Evolutionary conservation across 169 alveolate species (phyloP).

Genomic region (Plasmodium vinckei): DNA sequence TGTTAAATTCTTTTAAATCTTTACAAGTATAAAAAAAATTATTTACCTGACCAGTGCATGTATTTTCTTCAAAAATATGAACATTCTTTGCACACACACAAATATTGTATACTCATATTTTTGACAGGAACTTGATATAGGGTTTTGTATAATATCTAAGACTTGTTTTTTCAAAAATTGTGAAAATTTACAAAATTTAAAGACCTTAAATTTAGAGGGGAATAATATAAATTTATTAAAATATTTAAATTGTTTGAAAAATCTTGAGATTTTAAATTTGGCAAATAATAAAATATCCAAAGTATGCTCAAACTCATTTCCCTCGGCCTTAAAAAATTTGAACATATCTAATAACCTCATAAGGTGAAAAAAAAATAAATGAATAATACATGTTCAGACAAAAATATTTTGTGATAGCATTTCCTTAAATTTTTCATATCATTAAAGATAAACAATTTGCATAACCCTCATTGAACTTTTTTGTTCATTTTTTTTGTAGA

Average conservation of each 20-base stretch:
- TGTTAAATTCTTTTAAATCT: slow-evolving; percentile 18
- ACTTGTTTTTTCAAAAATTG: slow-evolving; percentile 42
- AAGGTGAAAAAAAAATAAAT: slow-evolving; percentile 25
- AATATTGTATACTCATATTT: too few species aligned
- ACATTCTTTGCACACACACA: too few species aligned
- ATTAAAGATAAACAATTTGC: background rate
- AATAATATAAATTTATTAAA: slow-evolving; percentile 45
- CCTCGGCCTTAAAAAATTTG: slow-evolving; percentile 15
- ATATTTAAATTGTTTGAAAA: slow-evolving; percentile 5
- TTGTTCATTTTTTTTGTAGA: slow-evolving; percentile 1
- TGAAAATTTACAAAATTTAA: slow-evolving; percentile 22
- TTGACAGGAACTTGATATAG: slow-evolving; percentile 43
- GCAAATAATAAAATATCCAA: slow-evolving; percentile 70
- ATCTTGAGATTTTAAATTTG: slow-evolving; percentile 23
- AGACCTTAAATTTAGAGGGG: slow-evolving; percentile 50
- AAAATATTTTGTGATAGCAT: too few species aligned
- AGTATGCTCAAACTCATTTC: slow-evolving; percentile 33
- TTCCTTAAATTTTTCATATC: too few species aligned
- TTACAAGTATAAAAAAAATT: slow-evolving; percentile 27
- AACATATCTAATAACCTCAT: slow-evolving; percentile 52
- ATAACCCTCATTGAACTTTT: background rate
- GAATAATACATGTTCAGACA: background rate
- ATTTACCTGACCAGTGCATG: too few species aligned
- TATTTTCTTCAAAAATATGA: too few species aligned
- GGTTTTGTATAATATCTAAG: slow-evolving; percentile 33